Evolutionary conservation across 169 alveolate genomes (phyloP), one percentile per base, ranked within the genome.

Genomic region (Eimeria sp.): DNA sequence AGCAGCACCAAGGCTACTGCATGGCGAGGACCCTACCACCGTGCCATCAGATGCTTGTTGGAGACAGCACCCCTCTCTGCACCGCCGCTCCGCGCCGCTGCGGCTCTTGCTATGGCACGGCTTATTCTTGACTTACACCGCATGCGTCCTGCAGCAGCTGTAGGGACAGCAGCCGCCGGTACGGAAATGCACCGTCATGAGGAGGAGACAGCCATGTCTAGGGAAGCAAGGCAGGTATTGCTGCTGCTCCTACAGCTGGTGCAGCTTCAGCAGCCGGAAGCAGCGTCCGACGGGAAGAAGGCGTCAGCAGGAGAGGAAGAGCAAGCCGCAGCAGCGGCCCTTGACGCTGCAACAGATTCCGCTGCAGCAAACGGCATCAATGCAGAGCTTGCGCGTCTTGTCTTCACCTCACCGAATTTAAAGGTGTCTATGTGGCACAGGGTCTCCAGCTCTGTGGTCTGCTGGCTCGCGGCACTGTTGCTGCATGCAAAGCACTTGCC

Each of bases 61-160:
- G 93, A 87, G 64, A 87, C 82, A 64, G 93, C 93, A 37, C 54
- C 80, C 43, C 93, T 87, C 49, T 82, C 30, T 64, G 78, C 93
- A 20, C 93, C 93, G 46, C 82, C 78, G 37, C 93, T 87, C 37
- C 93, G 93, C 62, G 37, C 83, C 30, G 93, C 93, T 18, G 80
- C 82, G 27, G 93, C 93, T 43, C 93, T 87, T 87, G 93, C 93
- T 62, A 64, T 87, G 64, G 93, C 64, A 66, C 78, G 93, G 93
- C 82, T 87, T 11, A n/a, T 87, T 68, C 68, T 87, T 52, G 93
- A 87, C 62, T 72, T 87, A 40, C 93, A 87, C 82, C 93, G 83
- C 93, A 62, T 87, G 82, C 93, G 83, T 64, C 9, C 54, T 25
- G 83, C 93, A 25, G 56, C 77, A 85, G 77, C 76, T 20, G 76